These are phyloP conservation scores for Alternaria arborescens DNA, from an alignment of 2,329 filamentous ascomycete genomes.

Conservation along the genomic window DNA sequence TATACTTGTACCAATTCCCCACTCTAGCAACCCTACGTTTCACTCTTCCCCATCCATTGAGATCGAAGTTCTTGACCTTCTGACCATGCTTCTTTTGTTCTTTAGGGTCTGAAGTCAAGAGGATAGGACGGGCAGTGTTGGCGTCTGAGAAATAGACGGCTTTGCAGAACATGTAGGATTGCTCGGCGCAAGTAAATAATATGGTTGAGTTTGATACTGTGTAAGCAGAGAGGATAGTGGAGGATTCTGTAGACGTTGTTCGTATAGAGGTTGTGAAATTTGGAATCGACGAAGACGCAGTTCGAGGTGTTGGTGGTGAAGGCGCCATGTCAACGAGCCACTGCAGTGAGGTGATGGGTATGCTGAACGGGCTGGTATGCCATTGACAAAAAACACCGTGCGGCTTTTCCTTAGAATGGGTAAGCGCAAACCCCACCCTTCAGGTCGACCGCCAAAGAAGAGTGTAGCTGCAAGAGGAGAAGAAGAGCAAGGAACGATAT, in stretches of 20 bases:
- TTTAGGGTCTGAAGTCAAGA: background rate
- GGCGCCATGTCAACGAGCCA: conserved; percentile 13
- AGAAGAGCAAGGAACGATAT: conserved; percentile 5
- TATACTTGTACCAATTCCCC: background rate
- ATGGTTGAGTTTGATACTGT: background rate
- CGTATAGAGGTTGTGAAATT: background rate
- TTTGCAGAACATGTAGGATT: conserved; percentile 30
- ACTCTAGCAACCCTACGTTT: background rate
- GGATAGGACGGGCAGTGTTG: background rate
- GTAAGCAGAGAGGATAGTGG: background rate
- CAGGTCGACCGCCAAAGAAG: background rate
- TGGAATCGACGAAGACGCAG: background rate
- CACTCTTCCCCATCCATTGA: background rate
- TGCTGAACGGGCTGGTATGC: conserved; percentile 58
- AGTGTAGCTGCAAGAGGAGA: background rate
- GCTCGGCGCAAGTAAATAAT: conserved; percentile 25
- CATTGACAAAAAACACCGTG: conserved; percentile 64
- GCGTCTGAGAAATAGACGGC: conserved; percentile 29
- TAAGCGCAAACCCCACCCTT: background rate
- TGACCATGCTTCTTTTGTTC: background rate
- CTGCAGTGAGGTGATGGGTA: conserved; percentile 33
- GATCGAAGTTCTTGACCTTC: background rate
- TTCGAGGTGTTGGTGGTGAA: background rate
- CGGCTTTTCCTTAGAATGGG: conserved; percentile 43
- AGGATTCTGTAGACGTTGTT: background rate